Conservation (phyloP, 2,329 filamentous ascomycete genomes). For the Zymoseptoria tritici region DNA sequence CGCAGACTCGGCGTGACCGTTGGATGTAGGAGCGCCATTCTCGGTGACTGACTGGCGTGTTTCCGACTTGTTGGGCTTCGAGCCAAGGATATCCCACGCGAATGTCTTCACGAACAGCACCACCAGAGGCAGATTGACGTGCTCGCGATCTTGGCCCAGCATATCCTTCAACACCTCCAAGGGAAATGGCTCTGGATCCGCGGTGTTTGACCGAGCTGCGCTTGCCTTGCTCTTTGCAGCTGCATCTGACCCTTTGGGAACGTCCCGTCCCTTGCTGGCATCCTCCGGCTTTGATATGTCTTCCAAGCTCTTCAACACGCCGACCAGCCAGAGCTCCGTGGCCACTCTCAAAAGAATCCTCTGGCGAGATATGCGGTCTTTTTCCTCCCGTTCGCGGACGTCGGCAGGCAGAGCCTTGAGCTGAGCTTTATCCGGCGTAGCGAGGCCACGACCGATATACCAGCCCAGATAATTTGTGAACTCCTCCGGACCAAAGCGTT, state of each 20-base stretch:
- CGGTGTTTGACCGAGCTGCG: constrained; percentile 49
- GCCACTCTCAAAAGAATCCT: constrained; percentile 80
- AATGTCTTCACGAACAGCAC: constrained; percentile 96
- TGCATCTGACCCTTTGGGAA: constrained; percentile 45
- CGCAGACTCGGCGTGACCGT: constrained; percentile 45
- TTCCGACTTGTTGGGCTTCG: constrained; percentile 63
- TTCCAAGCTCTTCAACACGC: constrained; percentile 73
- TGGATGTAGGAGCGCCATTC: constrained; percentile 59
- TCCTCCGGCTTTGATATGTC: constrained; percentile 60
- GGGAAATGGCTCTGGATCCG: constrained; percentile 82
- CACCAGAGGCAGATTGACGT: constrained; percentile 80
- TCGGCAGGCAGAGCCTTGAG: constrained; percentile 74
- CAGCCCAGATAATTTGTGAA: constrained; percentile 90
- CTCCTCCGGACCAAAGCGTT: constrained; percentile 82
- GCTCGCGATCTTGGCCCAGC: constrained; percentile 86
- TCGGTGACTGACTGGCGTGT: constrained; percentile 78
- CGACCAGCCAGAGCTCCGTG: constrained; percentile 92
- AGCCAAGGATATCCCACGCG: constrained; percentile 87
- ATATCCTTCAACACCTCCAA: constrained; percentile 97
- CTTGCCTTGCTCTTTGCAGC: constrained; percentile 58
- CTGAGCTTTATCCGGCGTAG: constrained; percentile 76
- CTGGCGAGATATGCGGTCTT: constrained; percentile 81
- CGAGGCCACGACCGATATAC: constrained; percentile 84
- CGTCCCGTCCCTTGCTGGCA: constrained; percentile 53
- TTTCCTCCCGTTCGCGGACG: constrained; percentile 88